Base-by-base conservation (phyloP, 2,329 filamentous ascomycete genomes). In the Arachnomyces sp. region DNA sequence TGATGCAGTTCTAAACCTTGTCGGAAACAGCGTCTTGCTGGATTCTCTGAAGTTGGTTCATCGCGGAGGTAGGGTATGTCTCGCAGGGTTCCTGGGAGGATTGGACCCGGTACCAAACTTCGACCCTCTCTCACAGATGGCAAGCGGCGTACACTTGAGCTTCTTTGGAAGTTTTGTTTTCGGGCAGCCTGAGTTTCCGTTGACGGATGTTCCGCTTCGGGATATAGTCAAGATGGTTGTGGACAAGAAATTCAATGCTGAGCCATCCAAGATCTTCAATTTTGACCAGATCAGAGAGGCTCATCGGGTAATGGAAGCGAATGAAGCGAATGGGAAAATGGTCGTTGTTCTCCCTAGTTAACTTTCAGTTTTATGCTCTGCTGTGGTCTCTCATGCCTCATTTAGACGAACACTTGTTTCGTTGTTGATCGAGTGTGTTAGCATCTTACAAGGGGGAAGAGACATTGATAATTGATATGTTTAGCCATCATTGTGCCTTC, bases 91-190 rank as follows among this genome's bases (percentile, higher is more conserved):
- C 53, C 44, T 68, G 1, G 66, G 66, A n/a, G 65, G 65, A 0
- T 40, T 69, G 15, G 61, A 47, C 2, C 65, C 65, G 0, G 50
- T 68, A 7, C 36, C 44, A 6, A 61, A 64, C 36, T 62, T 69
- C 50, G 68, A 68, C 43, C 67, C 65, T 2, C 56, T 71, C 46
- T 33, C 68, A 5, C 56, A 70, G 50, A 71, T 71, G 66, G 56
- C 59, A 12, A 55, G 57, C 15, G 67, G 66, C 0, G 64, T 70
- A n/a, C 66, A 70, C 43, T 67, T 71, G 41, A 69, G 60, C 43
- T 55, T 71, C 21, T 71, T 69, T 47, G 57, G 61, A 4, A 68
- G 65, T 42, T 61, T 60, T 37, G 59, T 61, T 3, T 51, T 68
- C 28, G 64, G 58, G 4, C 54, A 38, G 2, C 44, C 46, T 0